These are phyloP conservation scores for Rhodotorula sp. DNA, from an alignment of 1,284 basidiomycete genomes.

Conservation along the genomic window DNA sequence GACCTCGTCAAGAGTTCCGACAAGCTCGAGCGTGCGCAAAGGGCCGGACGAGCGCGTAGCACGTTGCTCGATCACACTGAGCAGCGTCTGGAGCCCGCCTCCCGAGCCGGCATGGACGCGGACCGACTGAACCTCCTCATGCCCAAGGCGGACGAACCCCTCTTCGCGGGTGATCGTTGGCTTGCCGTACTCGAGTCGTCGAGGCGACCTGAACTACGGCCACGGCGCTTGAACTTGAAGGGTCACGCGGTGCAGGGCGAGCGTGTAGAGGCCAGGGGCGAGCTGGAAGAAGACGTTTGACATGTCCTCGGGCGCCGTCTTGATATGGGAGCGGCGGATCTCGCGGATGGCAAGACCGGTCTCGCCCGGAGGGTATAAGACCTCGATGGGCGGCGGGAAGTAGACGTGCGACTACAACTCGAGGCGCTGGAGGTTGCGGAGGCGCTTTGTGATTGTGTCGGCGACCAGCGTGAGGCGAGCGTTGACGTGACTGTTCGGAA, in stretches of 20 bases:
- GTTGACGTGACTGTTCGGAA: not conserved
- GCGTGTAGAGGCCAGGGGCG: constrained; percentile 13
- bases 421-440: constrained; percentile 10
- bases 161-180: no score
- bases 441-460: not conserved
- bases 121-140: constrained; percentile 4
- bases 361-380: not conserved
- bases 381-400: constrained; percentile 20
- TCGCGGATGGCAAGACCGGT: not conserved
- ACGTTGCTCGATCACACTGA: no score
- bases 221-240: not conserved
- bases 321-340: constrained; percentile 23
- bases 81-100: no score
- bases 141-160: no score
- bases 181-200: constrained; percentile 28
- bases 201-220: not conserved
- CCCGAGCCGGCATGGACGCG: constrained; percentile 16
- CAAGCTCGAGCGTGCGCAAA: constrained; percentile 15
- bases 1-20: not conserved
- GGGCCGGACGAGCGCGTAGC: not conserved
- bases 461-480: constrained; percentile 11
- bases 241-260: constrained; percentile 14
- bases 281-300: constrained; percentile 6
- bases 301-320: not conserved
- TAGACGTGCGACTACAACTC: constrained; percentile 31